phyloP scores from a whole-genome alignment of 176 grass and related monocot species.

The Alopecurus myosuroides region DNA sequence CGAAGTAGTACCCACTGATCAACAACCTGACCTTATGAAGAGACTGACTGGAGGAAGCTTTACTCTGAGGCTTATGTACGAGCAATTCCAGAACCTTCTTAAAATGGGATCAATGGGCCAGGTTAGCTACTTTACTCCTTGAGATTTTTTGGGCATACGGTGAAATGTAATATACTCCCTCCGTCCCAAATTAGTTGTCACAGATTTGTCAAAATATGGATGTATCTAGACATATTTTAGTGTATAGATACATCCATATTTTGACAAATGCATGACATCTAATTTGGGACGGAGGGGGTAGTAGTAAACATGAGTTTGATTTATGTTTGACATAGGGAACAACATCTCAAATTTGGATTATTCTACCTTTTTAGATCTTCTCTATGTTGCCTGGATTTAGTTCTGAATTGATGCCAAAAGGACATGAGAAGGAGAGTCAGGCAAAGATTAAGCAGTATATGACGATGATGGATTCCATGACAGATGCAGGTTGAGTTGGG shows the following conservation, averaged over 20 bases:
- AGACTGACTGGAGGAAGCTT: constrained; percentile 93
- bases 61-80: constrained; percentile 92
- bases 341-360: neutral
- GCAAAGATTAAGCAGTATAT: constrained; percentile 98
- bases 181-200: too few species aligned
- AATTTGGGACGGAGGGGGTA: too few species aligned
- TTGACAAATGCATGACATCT: too few species aligned
- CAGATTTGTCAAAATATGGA: too few species aligned
- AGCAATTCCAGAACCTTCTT: constrained; percentile 81
- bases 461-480: constrained; percentile 99
- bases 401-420: constrained; percentile 88
- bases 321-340: neutral
- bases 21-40: constrained; percentile 87
- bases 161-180: neutral
- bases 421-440: constrained; percentile 90
- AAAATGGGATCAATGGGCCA: constrained; percentile 95
- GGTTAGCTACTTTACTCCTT: constrained; percentile 35
- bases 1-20: constrained; percentile 87
- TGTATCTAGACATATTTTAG: too few species aligned
- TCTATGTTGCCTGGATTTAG: constrained; percentile 96
- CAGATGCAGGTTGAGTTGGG: constrained; percentile 58
- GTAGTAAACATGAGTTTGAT: neutral
- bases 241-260: too few species aligned
- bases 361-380: constrained; percentile 52
- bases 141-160: neutral